Evolutionary conservation across 345 rosid species (phyloP).

Genomic region (Psidium friedrichsthalianum): DNA sequence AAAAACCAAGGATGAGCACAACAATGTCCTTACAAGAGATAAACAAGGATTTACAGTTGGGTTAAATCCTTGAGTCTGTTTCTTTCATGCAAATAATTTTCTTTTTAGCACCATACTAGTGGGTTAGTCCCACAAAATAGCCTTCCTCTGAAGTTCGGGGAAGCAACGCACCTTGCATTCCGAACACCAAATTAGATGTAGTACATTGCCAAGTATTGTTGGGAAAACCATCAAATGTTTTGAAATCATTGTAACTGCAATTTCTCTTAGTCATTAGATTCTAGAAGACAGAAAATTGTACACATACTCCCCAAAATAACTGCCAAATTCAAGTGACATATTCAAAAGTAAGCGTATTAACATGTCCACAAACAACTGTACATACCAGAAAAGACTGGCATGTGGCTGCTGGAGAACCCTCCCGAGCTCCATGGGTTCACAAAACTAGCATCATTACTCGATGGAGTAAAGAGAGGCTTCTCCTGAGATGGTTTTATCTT

Average conservation of each 20-base stretch:
- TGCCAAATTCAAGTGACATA: neutral
- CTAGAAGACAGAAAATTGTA: neutral
- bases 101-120: neutral
- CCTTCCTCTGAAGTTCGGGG: neutral
- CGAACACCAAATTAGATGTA: neutral
- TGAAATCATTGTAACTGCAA: neutral
- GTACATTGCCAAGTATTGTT: neutral
- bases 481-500: slow-evolving; percentile 1
- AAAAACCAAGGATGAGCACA: neutral
- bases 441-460: slow-evolving; percentile 9
- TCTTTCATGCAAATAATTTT: neutral
- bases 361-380: neutral
- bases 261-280: neutral
- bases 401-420: slow-evolving; percentile 22
- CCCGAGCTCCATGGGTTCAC: slow-evolving; percentile 16
- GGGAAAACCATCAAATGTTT: neutral
- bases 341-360: neutral
- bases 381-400: slow-evolving; percentile 35
- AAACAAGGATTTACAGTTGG: neutral
- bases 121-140: neutral
- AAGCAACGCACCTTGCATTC: neutral
- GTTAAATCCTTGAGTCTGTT: neutral
- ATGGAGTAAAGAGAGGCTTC: slow-evolving; percentile 5
- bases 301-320: neutral
- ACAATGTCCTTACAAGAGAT: neutral